Evolutionary conservation across 495 filamentous ascomycete species (phyloP).

Genomic region (Xylaria scruposa): DNA sequence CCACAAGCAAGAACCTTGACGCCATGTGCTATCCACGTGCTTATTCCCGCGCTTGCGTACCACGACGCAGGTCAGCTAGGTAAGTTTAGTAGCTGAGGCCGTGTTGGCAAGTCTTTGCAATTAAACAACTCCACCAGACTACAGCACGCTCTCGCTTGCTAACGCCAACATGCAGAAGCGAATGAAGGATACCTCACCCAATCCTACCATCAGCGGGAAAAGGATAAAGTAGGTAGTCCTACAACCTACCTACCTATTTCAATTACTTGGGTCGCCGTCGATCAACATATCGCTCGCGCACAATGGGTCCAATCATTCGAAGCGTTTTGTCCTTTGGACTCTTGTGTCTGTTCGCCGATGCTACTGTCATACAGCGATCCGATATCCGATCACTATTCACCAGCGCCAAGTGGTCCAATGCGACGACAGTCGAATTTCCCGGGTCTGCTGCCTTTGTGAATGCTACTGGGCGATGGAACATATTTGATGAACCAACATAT

Average conservation of each 20-base stretch:
- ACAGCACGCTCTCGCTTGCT: not conserved
- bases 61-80: not conserved
- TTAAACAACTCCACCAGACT: not conserved
- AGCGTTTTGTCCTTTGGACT: not conserved
- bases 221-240: not conserved
- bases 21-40: not conserved
- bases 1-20: not conserved
- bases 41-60: not conserved
- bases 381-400: not conserved
- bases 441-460: not conserved
- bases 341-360: not conserved
- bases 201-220: not conserved
- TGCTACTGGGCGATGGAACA: not conserved
- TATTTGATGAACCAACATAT: not conserved
- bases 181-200: not conserved
- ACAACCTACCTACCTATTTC: not conserved
- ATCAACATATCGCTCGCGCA: not conserved
- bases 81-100: not conserved
- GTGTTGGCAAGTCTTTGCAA: not conserved
- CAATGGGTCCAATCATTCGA: not conserved
- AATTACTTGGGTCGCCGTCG: not conserved
- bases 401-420: not conserved
- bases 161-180: not conserved
- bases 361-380: not conserved
- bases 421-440: not conserved